phyloP scores from a whole-genome alignment of 441 rosid genomes.

The Bruguiera hainesii region DNA sequence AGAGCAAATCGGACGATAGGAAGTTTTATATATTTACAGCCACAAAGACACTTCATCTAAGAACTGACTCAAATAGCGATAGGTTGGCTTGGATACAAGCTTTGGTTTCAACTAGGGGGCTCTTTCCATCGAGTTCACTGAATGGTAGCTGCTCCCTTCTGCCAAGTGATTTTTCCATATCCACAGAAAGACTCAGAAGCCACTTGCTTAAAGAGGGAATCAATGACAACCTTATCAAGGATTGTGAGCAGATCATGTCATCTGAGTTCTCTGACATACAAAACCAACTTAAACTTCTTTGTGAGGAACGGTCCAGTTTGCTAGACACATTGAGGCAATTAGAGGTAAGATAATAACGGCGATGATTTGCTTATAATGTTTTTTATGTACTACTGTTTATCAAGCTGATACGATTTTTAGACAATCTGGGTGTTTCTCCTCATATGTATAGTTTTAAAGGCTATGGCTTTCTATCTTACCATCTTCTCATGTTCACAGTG shows the following conservation, averaged over 20 bases:
- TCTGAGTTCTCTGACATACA: slow-evolving; percentile 77
- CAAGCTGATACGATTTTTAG: too few relatives aligned
- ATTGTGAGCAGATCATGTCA: slow-evolving; percentile 83
- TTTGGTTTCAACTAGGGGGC: slow-evolving; percentile 59
- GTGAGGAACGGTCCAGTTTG: slow-evolving; percentile 69
- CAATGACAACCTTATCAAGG: slow-evolving; percentile 61
- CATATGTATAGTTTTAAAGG: too few relatives aligned
- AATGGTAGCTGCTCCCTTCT: slow-evolving; percentile 50
- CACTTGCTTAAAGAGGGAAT: slow-evolving; percentile 67
- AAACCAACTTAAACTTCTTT: slow-evolving; percentile 59
- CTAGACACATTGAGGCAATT: slow-evolving; percentile 70
- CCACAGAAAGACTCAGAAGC: slow-evolving; percentile 64
- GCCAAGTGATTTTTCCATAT: slow-evolving; percentile 57
- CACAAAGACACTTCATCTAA: slow-evolving; percentile 88
- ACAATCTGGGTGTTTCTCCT: too few relatives aligned
- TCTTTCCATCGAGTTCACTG: slow-evolving; percentile 54
- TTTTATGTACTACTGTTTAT: too few relatives aligned
- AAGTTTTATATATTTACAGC: slow-evolving; percentile 89
- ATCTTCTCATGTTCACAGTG: too few relatives aligned
- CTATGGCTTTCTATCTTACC: too few relatives aligned
- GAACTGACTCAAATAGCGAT: slow-evolving; percentile 77
- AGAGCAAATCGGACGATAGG: slow-evolving; percentile 91
- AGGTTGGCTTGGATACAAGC: slow-evolving; percentile 95
- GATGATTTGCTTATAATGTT: background rate
- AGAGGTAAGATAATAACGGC: slow-evolving; percentile 48